A percentile compares a stretch with the other conserved stretches of the same genome.
Evolutionary conservation across 2,329 filamentous ascomycete genomes (phyloP).

Genomic region (Apiospora hydei): DNA sequence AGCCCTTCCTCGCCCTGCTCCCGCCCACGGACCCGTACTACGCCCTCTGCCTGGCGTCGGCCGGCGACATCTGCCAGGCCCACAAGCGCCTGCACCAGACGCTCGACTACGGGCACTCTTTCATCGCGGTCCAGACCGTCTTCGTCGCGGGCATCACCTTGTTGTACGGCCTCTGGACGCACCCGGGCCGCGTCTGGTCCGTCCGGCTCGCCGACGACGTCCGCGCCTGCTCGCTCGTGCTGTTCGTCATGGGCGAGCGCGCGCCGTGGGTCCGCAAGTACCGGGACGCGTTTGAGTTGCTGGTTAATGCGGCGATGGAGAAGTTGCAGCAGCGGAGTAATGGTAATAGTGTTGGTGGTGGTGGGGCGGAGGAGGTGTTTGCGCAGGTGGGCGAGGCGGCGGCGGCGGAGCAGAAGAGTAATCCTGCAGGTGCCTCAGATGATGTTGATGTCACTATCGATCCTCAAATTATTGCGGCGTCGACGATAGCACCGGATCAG

Average conservation of each 20-base stretch:
- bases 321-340: constrained; percentile 48
- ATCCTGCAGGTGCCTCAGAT: neutral
- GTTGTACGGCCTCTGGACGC: constrained; percentile 49
- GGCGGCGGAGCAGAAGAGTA: constrained; percentile 15
- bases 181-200: constrained; percentile 54
- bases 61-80: constrained; percentile 50
- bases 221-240: constrained; percentile 54
- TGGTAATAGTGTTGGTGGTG: constrained; percentile 30
- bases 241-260: constrained; percentile 58
- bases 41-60: constrained; percentile 48
- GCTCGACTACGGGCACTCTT: constrained; percentile 50
- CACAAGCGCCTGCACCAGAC: constrained; percentile 51
- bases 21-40: constrained; percentile 55
- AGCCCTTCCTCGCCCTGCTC: constrained; percentile 57
- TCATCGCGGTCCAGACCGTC: constrained; percentile 51
- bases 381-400: constrained; percentile 20
- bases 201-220: constrained; percentile 57
- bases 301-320: constrained; percentile 55
- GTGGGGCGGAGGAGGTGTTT: neutral
- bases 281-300: constrained; percentile 54
- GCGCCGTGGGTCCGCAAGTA: constrained; percentile 56
- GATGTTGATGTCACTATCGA: neutral
- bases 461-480: neutral
- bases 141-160: constrained; percentile 52
- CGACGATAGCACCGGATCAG: neutral